Evolutionary conservation across 2,329 filamentous ascomycete species (phyloP), one percentile per base, ranked within the genome.

Genomic region (Grosmannia serpens): DNA sequence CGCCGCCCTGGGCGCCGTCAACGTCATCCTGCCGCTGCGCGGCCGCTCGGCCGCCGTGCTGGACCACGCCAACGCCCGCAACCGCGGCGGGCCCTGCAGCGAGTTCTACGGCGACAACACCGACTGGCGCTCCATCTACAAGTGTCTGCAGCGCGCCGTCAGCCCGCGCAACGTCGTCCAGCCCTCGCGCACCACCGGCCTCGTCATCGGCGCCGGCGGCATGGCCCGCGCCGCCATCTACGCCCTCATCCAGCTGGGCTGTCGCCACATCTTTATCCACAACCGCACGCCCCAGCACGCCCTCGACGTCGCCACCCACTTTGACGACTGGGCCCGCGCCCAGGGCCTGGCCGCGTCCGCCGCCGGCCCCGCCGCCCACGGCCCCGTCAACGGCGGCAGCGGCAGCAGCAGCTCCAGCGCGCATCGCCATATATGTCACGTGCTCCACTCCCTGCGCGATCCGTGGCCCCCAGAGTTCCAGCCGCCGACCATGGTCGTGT

Each of bases 191-290:
- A 80, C 79, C 3, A 80, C 77, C 0, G 81, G 73, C 0, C 73
- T 85, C 11, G 79, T 85, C 17, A 76, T 85, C 55, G 82, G 82
- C 20, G 82, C 82, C 5, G 82, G 82, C 41, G 87, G 87, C 27
- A 89, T 89, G 85, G 87, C 86, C 7, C 78, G 87, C 60, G 85
- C 87, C 3, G 85, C 86, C 22, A 81, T 89, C 31, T 90, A 90
- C 65, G 85, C 87, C 3, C 78, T 90, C 69, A 77, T 89, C 33
- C 85, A 86, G 64, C 75, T 90, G 4, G 87, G 87, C 9, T 88
- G 88, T 59, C 80, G 83, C 35, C 85, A 86, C 60, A 84, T 90
- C 26, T 87, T 88, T 64, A 78, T 90, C 46, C 83, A 81, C 67
- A 90, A 90, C 65, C 77, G 87, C 29, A 89, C 86, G 0, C 64